Evolutionary conservation across 805 yeast species (phyloP).

Genomic region (Kluyveromyces dobzhanskii): DNA sequence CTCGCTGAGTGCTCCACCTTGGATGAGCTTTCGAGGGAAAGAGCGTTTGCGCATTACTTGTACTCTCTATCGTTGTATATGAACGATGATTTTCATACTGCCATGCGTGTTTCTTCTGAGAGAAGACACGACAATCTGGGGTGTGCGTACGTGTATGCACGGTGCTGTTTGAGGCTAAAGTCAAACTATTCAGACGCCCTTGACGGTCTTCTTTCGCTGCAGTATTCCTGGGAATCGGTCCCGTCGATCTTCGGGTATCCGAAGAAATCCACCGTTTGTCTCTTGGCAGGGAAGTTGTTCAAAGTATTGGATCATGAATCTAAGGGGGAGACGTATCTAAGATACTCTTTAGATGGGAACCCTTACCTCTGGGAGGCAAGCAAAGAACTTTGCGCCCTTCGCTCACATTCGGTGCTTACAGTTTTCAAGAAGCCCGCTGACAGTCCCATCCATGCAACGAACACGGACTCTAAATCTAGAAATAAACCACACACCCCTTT

Average conservation of each 20-base stretch:
- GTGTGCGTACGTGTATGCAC: slow-evolving; percentile 67
- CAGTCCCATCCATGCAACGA: slow-evolving; percentile 1
- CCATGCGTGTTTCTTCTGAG: slow-evolving; percentile 36
- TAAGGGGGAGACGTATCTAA: slow-evolving; percentile 54
- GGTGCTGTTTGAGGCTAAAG: slow-evolving; percentile 35
- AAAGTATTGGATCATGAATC: slow-evolving; percentile 48
- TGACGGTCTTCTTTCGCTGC: not conserved
- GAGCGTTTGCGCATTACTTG: slow-evolving; percentile 55
- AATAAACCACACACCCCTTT: slow-evolving; percentile 9
- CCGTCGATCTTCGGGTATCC: slow-evolving; percentile 34
- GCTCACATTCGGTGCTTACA: not conserved
- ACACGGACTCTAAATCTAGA: not conserved
- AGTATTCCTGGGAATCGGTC: not conserved
- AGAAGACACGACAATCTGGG: slow-evolving; percentile 51
- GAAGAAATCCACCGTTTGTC: slow-evolving; percentile 60
- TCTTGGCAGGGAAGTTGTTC: slow-evolving; percentile 63
- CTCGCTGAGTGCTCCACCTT: slow-evolving; percentile 41
- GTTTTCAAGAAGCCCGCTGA: not conserved
- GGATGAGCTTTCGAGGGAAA: slow-evolving; percentile 24
- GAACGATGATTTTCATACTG: slow-evolving; percentile 51
- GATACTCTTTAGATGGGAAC: slow-evolving; percentile 42
- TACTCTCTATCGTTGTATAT: slow-evolving; percentile 61
- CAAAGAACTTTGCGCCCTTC: slow-evolving; percentile 1
- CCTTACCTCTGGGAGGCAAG: slow-evolving; percentile 79
- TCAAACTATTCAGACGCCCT: slow-evolving; percentile 7